phyloP scores from a whole-genome alignment of 805 yeast genomes.

The Lipomyces starkeyi region DNA sequence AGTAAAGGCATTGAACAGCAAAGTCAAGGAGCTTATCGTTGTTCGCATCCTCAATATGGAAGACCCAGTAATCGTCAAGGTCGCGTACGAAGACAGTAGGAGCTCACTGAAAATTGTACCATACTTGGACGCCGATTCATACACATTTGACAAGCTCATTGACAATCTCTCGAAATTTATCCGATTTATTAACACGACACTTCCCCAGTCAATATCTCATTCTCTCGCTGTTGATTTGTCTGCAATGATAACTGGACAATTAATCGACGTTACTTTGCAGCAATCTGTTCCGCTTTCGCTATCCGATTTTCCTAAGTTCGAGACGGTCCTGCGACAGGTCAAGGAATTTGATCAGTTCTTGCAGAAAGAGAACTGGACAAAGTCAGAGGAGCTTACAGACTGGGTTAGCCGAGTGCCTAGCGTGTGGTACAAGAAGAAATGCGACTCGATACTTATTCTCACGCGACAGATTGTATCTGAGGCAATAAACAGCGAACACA shows the following conservation, averaged over 20 bases:
- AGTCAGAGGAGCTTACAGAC: constrained; percentile 22
- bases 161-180: constrained; percentile 17
- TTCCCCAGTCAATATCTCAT: constrained; percentile 24
- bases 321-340: constrained; percentile 12
- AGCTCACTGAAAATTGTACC: constrained; percentile 1
- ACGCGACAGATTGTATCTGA: constrained; percentile 21
- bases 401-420: constrained; percentile 33
- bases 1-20: constrained; percentile 20
- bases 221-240: constrained; percentile 24
- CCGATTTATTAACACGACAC: constrained; percentile 13
- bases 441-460: constrained; percentile 24
- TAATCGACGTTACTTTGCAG: constrained; percentile 25
- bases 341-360: constrained; percentile 24
- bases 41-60: constrained; percentile 12
- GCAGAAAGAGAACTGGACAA: constrained; percentile 22
- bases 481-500: constrained; percentile 26
- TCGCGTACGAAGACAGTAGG: constrained; percentile 1
- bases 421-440: constrained; percentile 35
- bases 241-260: constrained; percentile 17
- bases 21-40: constrained; percentile 14
- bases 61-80: not conserved
- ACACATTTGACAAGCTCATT: constrained; percentile 8
- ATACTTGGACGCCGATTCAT: not conserved
- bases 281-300: constrained; percentile 24
- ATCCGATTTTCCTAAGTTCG: constrained; percentile 17